Percentiles rank a stretch among this genome's conserved stretches.
Conservation (phyloP, 106 monocot species). For the Dendrobium officinale region DNA sequence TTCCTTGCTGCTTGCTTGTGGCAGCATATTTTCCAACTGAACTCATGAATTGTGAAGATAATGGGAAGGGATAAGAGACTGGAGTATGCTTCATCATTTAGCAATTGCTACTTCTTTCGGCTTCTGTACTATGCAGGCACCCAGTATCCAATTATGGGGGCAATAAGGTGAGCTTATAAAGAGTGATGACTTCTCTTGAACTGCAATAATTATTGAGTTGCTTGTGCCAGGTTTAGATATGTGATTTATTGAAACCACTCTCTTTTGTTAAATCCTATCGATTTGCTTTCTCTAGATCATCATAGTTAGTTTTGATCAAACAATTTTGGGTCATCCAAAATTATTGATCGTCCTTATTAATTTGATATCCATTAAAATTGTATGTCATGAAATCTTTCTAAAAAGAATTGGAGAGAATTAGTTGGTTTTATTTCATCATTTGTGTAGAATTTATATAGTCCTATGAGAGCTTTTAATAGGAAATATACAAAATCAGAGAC, state of each 20-base stretch:
- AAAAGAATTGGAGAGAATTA: too few relatives aligned
- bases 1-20: background rate
- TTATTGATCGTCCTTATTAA: too few relatives aligned
- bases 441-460: too few relatives aligned
- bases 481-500: too few relatives aligned
- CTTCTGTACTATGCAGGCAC: constrained; percentile 90
- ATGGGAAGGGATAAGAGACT: constrained; percentile 91
- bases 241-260: background rate
- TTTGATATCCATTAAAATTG: too few relatives aligned
- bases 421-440: too few relatives aligned
- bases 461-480: too few relatives aligned
- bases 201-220: too few relatives aligned
- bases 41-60: constrained; percentile 37
- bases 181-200: too few relatives aligned
- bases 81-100: constrained; percentile 90
- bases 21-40: constrained; percentile 8
- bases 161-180: constrained; percentile 47
- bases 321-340: background rate
- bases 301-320: background rate
- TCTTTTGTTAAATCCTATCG: background rate
- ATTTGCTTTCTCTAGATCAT: constrained; percentile 4
- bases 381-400: too few relatives aligned
- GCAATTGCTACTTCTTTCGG: constrained; percentile 81
- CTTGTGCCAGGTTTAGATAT: background rate
- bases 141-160: constrained; percentile 94